Evolutionary conservation across 257 asterid species (phyloP).

Genomic region (Solanum medicagineum): DNA sequence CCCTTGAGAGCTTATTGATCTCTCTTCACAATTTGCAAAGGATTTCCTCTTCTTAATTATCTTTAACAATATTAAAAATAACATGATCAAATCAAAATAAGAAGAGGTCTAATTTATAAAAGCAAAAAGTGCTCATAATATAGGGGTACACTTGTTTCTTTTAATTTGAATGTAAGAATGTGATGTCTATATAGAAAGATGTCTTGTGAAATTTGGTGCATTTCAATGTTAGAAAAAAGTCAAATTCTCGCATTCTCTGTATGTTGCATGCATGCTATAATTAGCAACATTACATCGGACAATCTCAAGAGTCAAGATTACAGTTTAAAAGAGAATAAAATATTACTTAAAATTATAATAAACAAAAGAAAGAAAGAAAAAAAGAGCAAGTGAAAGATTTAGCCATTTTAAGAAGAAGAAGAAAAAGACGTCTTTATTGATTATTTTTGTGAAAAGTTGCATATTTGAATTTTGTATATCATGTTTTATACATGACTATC

Average conservation of each 20-base stretch:
- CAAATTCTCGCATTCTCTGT: not conserved
- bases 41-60: not conserved
- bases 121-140: not conserved
- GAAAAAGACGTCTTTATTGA: no score
- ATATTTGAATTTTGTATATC: not conserved
- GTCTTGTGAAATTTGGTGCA: not conserved
- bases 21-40: not conserved
- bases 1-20: conserved; percentile 11
- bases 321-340: not conserved
- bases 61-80: not conserved
- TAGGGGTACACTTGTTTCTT: not conserved
- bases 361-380: not conserved
- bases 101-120: not conserved
- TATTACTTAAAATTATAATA: not conserved
- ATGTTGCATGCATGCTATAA: conserved; percentile 5
- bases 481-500: no score
- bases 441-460: no score
- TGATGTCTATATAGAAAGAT: not conserved
- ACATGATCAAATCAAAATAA: not conserved
- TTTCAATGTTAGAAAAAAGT: not conserved
- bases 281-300: not conserved
- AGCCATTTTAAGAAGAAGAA: not conserved
- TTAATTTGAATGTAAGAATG: not conserved
- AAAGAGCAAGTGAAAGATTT: not conserved
- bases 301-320: not conserved